Conservation (phyloP, 345 rosid genomes). For the Brassica napus region Da-Ae NC_063438.1:1843001-1843500, state of each 20-base stretch:
- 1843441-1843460: not conserved
- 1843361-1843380: slow-evolving; percentile 21
- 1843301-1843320: not conserved
- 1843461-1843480: slow-evolving; percentile 24
- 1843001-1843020: slow-evolving; percentile 74
- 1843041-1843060: slow-evolving; percentile 84
- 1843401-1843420: not conserved
- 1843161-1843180: slow-evolving; percentile 28
- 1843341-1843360: slow-evolving; percentile 24
- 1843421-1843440: not conserved
- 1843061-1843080: slow-evolving; percentile 37
- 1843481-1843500: not conserved
- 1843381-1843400: slow-evolving; percentile 1
- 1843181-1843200: slow-evolving; percentile 13
- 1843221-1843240: not conserved
- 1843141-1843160: not conserved
- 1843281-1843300: not conserved
- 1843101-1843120: slow-evolving; percentile 40
- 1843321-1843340: not conserved
- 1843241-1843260: slow-evolving; percentile 2
- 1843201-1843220: not conserved
- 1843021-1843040: slow-evolving; percentile 86
- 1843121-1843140: slow-evolving; percentile 32
- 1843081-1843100: slow-evolving; percentile 37
- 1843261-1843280: not conserved